Conservation (phyloP, 208 protist genomes). For the Trypanosoma scelopori region DNA sequence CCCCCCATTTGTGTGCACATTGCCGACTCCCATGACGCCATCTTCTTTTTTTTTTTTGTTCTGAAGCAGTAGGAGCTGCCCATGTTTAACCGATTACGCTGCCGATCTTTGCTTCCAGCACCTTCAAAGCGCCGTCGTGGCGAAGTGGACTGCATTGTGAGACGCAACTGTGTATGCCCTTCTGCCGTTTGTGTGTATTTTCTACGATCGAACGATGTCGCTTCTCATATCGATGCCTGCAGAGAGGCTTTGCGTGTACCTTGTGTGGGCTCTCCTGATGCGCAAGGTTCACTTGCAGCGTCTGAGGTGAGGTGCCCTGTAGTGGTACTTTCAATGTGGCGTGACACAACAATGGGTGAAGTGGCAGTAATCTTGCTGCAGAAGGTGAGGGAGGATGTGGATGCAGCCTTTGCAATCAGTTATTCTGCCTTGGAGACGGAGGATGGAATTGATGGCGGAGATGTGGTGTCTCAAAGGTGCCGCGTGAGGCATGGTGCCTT, state of each 20-base stretch:
- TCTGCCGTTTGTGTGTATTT: conserved; percentile 25
- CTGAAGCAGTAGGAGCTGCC: background rate
- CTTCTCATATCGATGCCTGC: conserved; percentile 34
- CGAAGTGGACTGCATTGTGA: conserved; percentile 7
- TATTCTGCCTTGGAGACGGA: background rate
- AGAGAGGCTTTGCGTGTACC: conserved; percentile 34
- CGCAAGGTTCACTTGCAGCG: background rate
- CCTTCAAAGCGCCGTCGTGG: conserved; percentile 3
- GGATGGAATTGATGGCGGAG: background rate
- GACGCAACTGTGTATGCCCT: conserved; percentile 19
- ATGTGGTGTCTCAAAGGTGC: too few relatives aligned
- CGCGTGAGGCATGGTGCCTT: background rate
- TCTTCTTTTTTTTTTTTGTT: background rate
- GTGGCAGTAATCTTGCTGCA: conserved; percentile 34
- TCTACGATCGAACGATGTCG: conserved; percentile 23
- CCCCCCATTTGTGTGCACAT: too few relatives aligned
- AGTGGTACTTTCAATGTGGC: conserved; percentile 58
- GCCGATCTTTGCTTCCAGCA: background rate
- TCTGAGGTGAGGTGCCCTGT: conserved; percentile 19
- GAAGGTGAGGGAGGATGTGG: conserved; percentile 30
- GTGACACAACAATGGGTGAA: conserved; percentile 56
- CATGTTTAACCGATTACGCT: conserved; percentile 2
- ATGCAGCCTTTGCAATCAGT: conserved; percentile 19
- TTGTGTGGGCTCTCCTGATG: conserved; percentile 19
- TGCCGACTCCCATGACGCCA: too few relatives aligned